Percentiles rank a stretch among this genome's conserved stretches.
These are phyloP conservation scores for Coprinopsis cinerea DNA, from an alignment of 768 basidiomycete species.

Conservation along the genomic window DNA sequence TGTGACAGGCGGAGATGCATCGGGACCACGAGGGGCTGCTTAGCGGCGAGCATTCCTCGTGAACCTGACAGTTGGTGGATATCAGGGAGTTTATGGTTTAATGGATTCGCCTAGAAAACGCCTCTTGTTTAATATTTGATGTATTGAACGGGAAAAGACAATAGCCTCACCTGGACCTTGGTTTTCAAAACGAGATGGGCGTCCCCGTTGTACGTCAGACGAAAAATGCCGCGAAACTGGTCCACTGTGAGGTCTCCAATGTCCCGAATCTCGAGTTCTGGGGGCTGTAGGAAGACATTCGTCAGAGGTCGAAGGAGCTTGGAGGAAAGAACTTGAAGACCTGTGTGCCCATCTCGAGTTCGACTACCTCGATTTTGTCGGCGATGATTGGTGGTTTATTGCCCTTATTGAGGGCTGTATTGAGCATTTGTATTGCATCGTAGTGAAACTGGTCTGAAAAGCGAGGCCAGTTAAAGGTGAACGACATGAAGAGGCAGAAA, in stretches of 20 bases:
- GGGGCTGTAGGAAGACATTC: constrained; percentile 67
- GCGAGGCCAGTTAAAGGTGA: constrained; percentile 93
- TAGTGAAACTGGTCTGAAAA: constrained; percentile 96
- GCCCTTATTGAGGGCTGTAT: constrained; percentile 94
- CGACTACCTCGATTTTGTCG: constrained; percentile 95
- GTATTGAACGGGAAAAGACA: not conserved
- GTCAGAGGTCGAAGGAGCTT: constrained; percentile 3
- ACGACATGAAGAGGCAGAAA: constrained; percentile 52
- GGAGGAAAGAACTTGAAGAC: constrained; percentile 34
- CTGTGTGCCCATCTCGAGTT: constrained; percentile 98
- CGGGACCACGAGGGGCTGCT: constrained; percentile 92
- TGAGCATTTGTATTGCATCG: constrained; percentile 95
- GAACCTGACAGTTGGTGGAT: constrained; percentile 83
- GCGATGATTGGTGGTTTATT: constrained; percentile 97
- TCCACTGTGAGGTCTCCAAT: constrained; percentile 95
- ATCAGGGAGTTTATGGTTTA: constrained; percentile 88
- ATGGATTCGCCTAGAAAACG: constrained; percentile 74
- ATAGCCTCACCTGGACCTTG: constrained; percentile 72
- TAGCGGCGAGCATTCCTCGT: constrained; percentile 87
- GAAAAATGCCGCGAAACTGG: constrained; percentile 95
- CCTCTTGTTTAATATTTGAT: constrained; percentile 2
- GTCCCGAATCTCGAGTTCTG: constrained; percentile 94
- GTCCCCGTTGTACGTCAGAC: constrained; percentile 91
- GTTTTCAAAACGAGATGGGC: constrained; percentile 85
- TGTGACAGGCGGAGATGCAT: constrained; percentile 97